Evolutionary conservation across 805 yeast species (phyloP).

Genomic region (Wickerhamomyces silvicola): DNA sequence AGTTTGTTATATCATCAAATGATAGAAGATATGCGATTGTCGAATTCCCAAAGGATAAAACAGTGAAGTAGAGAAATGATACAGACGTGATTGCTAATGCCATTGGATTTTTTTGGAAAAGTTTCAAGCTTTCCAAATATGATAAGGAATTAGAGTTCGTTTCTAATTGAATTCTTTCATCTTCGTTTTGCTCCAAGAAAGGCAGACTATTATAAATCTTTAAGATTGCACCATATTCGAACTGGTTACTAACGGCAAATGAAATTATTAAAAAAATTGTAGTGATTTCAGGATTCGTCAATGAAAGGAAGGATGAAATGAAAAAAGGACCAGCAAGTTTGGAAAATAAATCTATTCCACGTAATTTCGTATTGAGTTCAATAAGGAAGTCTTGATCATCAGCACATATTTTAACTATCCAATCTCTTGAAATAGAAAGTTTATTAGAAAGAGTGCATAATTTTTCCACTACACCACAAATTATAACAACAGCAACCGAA

Average conservation of each 20-base stretch:
- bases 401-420: conserved; percentile 32
- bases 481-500: conserved; percentile 17
- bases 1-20: conserved; percentile 23
- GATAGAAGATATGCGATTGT: conserved; percentile 30
- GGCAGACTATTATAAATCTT: conserved; percentile 28
- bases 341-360: conserved; percentile 32
- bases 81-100: conserved; percentile 26
- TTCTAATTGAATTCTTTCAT: not conserved
- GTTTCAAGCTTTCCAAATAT: conserved; percentile 7
- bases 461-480: conserved; percentile 29
- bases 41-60: conserved; percentile 31
- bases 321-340: conserved; percentile 32
- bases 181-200: conserved; percentile 11
- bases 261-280: conserved; percentile 22
- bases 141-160: conserved; percentile 4
- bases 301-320: conserved; percentile 26
- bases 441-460: conserved; percentile 28
- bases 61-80: conserved; percentile 29
- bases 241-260: conserved; percentile 23
- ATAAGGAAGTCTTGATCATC: conserved; percentile 20
- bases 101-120: conserved; percentile 22
- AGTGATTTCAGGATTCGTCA: conserved; percentile 18
- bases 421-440: conserved; percentile 34
- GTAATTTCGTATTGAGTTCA: conserved; percentile 27
- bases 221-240: conserved; percentile 29